phyloP scores from a whole-genome alignment of 768 basidiomycete genomes.

The Tylopilus felleus region DNA sequence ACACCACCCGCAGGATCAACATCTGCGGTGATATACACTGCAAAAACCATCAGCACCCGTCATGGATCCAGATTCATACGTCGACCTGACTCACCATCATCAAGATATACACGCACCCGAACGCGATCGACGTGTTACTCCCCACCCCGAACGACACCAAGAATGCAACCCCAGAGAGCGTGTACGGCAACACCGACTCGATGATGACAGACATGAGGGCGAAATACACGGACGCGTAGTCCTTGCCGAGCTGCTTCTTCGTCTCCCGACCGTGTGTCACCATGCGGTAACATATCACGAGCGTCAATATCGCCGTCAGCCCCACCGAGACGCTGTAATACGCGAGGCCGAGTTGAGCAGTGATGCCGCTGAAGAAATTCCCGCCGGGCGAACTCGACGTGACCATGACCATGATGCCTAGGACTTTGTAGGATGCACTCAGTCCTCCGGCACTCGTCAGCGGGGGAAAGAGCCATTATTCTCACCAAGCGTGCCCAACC shows the following conservation, averaged over 20 bases:
- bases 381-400: constrained; percentile 15
- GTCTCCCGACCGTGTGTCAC: constrained; percentile 9
- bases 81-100: constrained; percentile 19
- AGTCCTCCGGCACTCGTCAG: neutral
- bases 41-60: neutral
- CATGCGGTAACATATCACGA: constrained; percentile 18
- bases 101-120: constrained; percentile 20
- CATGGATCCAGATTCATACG: neutral
- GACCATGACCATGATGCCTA: constrained; percentile 17
- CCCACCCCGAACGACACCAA: constrained; percentile 18
- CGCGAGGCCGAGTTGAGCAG: constrained; percentile 13
- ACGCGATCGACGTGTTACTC: constrained; percentile 12
- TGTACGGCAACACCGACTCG: constrained; percentile 27
- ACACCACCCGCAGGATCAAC: constrained; percentile 23
- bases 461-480: neutral
- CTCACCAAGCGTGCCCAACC: constrained; percentile 27
- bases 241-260: constrained; percentile 16
- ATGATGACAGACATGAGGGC: constrained; percentile 13
- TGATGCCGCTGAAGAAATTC: constrained; percentile 17
- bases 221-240: constrained; percentile 22
- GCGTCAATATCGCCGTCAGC: constrained; percentile 21
- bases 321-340: constrained; percentile 22
- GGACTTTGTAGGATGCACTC: constrained; percentile 6
- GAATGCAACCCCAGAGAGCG: constrained; percentile 25
- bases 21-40: constrained; percentile 27